These are phyloP conservation scores for Sesbania bispinosa DNA, from an alignment of 306 rosid species.

Conservation along the genomic window DNA sequence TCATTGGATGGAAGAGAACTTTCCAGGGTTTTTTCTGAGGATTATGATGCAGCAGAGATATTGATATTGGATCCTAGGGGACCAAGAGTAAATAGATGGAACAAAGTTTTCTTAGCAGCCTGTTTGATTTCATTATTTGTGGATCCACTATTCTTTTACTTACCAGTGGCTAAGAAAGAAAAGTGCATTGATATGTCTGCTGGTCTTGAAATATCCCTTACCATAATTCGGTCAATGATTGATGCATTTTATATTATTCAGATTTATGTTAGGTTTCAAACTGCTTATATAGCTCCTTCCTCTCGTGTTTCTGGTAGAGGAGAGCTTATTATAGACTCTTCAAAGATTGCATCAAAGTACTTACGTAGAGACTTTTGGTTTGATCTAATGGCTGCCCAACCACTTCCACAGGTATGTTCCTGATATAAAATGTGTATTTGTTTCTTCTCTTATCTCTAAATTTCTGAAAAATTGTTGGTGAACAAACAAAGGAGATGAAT, in stretches of 20 bases:
- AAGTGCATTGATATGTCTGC: slow-evolving; percentile 39
- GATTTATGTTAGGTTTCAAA: slow-evolving; percentile 49
- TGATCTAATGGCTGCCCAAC: slow-evolving; percentile 53
- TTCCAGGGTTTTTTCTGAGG: slow-evolving; percentile 64
- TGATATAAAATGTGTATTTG: not conserved
- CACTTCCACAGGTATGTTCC: slow-evolving; percentile 59
- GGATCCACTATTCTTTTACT: slow-evolving; percentile 58
- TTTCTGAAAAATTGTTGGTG: not conserved
- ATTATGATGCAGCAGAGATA: slow-evolving; percentile 45
- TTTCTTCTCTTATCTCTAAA: not conserved
- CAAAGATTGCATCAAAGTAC: slow-evolving; percentile 57
- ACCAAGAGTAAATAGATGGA: slow-evolving; percentile 38
- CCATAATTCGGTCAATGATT: slow-evolving; percentile 44
- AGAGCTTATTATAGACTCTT: slow-evolving; percentile 54
- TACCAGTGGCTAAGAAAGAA: slow-evolving; percentile 47
- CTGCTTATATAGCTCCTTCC: slow-evolving; percentile 58
- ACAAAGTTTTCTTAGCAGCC: slow-evolving; percentile 51
- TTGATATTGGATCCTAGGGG: slow-evolving; percentile 58
- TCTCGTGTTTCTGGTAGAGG: slow-evolving; percentile 70
- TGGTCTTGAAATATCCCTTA: slow-evolving; percentile 42
- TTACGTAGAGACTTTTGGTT: slow-evolving; percentile 47
- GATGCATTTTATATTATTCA: slow-evolving; percentile 57
- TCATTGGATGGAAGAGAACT: slow-evolving; percentile 41
- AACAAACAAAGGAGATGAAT: not conserved
- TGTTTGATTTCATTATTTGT: slow-evolving; percentile 57